Percentiles rank a stretch among this genome's conserved stretches.
Conservation (phyloP, 352 stramenopile genomes). For the Phytopythium helicoides region DNA sequence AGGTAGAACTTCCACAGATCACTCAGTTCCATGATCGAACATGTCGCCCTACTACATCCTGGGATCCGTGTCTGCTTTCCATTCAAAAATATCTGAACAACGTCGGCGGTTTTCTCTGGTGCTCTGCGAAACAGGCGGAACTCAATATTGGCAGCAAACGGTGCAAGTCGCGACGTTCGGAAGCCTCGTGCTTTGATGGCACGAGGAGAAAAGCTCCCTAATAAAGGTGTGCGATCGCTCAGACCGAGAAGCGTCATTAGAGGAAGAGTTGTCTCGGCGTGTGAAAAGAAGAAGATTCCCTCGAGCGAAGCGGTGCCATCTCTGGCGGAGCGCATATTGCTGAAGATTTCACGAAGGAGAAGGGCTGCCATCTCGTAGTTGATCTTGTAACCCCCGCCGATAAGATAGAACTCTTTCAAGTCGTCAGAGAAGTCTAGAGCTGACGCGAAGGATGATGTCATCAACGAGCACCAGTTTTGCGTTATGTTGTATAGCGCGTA, state of each 20-base stretch:
- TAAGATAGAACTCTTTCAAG: conserved; percentile 45
- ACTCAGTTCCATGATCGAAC: conserved; percentile 22
- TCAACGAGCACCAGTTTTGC: conserved; percentile 41
- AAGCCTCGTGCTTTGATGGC: conserved; percentile 34
- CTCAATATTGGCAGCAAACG: conserved; percentile 49
- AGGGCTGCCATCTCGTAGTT: conserved; percentile 52
- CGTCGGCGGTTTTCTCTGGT: conserved; percentile 8
- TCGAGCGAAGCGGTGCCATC: conserved; percentile 6
- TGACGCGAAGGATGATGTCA: conserved; percentile 20
- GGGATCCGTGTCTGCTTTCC: conserved; percentile 26
- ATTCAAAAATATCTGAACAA: conserved; percentile 48
- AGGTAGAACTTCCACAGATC: conserved; percentile 32
- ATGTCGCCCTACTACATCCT: conserved; percentile 20
- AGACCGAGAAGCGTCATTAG: conserved; percentile 51
- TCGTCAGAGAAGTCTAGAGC: conserved; percentile 45
- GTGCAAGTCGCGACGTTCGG: conserved; percentile 34
- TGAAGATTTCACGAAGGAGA: conserved; percentile 32
- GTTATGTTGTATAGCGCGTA: conserved; percentile 40
- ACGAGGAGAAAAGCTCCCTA: conserved; percentile 20
- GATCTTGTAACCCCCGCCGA: conserved; percentile 38
- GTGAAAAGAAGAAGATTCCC: conserved; percentile 49
- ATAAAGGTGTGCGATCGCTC: conserved; percentile 21
- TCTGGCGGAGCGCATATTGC: conserved; percentile 17
- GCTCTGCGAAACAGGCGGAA: conserved; percentile 38
- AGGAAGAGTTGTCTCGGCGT: conserved; percentile 54